Evolutionary conservation across 768 basidiomycete species (phyloP), one percentile per base, ranked within the genome.

Genomic region (Boletellus ananas): DNA sequence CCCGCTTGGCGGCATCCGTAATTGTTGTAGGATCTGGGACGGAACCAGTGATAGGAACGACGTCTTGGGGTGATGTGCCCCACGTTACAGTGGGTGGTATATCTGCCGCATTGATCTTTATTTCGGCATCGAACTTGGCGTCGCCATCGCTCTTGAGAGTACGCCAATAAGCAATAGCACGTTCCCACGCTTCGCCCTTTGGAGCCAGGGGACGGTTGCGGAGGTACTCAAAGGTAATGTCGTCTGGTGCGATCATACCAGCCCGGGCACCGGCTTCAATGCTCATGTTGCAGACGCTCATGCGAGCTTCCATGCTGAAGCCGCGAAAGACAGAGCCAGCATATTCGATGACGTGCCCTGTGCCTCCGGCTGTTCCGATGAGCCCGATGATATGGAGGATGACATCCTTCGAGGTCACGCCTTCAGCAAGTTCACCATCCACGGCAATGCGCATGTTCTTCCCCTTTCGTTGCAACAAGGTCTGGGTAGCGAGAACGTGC

Each of bases 381-480:
- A 84, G 70, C 39, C 92, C 92, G 61, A 94, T 94, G 60, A 93
- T 90, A 62, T 94, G 83, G 17, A 94, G 77, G 50, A 94, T 85
- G 54, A 94, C 88, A 65, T 94, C 92, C 69, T 94, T 94, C 7
- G 91, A 90, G 38, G 77, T 87, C 47, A 94, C 87, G 42, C 92
- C 92, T 60, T 90, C 85, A 18, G 73, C 74, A 25, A 94, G 79
- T 31, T 81, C 77, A 51, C 92, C 92, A 45, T 94, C 85, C 55
- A 94, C 90, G 41, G 82, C 84, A 59, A 94, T 88, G 39, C 88
- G 84, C 90, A 94, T 93, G 72, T 94, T 94, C 73, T 92, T 92
- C 48, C 82, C 80, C 70, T 93, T 92, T 64, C 78, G 83, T 71
- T 94, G 92, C 54, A 90, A 73, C 18, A 94, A 74, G 43, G 90